Percentiles rank a stretch among this genome's conserved stretches.
Evolutionary conservation across 768 basidiomycete species (phyloP).

Genomic region (Boletus eberwhitei): DNA sequence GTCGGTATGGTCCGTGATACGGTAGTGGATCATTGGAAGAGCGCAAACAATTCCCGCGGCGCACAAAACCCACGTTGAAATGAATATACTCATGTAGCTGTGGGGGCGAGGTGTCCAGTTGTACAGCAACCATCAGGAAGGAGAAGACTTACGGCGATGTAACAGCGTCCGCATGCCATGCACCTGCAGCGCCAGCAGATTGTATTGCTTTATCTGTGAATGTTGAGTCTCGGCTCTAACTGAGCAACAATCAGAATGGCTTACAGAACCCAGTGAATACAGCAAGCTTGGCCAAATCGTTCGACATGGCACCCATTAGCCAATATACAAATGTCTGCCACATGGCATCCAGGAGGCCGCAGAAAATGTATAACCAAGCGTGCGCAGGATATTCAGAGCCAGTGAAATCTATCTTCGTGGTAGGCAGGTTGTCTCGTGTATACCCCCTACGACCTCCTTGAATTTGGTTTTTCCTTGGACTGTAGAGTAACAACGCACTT

Average conservation of each 20-base stretch:
- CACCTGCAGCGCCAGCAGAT: conserved; percentile 70
- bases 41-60: conserved; percentile 61
- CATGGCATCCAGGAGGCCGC: conserved; percentile 74
- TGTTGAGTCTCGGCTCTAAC: not conserved
- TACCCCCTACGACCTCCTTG: conserved; percentile 41
- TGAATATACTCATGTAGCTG: conserved; percentile 65
- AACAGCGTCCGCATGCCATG: conserved; percentile 69
- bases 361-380: conserved; percentile 65
- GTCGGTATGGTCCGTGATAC: conserved; percentile 61
- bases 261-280: conserved; percentile 79
- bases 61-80: conserved; percentile 73
- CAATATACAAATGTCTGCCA: conserved; percentile 85
- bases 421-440: conserved; percentile 48
- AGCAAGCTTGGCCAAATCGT: conserved; percentile 75
- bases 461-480: not conserved
- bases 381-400: conserved; percentile 52
- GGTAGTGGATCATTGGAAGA: conserved; percentile 71
- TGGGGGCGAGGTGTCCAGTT: not conserved
- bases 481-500: conserved; percentile 41
- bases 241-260: conserved; percentile 25
- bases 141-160: conserved; percentile 50
- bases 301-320: conserved; percentile 85
- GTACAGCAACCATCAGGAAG: not conserved
- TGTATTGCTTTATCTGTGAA: conserved; percentile 66
- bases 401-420: conserved; percentile 55